These are phyloP conservation scores for Cladosporium sp. DNA, from an alignment of 2,329 filamentous ascomycete genomes.

Conservation along the genomic window DNA sequence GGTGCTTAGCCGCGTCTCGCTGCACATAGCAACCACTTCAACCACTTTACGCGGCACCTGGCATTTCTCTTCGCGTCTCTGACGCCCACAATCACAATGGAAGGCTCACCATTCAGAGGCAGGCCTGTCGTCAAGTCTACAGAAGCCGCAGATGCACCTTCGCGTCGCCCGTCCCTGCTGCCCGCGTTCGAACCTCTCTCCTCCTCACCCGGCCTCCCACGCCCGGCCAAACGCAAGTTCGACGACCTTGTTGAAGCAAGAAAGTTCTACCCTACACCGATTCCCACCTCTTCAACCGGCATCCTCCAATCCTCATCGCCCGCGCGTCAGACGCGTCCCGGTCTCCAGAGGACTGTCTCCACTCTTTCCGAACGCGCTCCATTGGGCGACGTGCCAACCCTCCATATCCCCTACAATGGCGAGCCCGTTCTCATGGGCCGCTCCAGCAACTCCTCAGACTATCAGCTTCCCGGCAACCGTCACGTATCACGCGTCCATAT, in stretches of 20 bases:
- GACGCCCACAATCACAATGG: constrained; percentile 23
- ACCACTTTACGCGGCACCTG: constrained; percentile 11
- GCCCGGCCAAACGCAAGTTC: constrained; percentile 63
- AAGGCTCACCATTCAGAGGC: constrained; percentile 16
- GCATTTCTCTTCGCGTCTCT: constrained; percentile 19
- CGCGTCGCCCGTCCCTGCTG: constrained; percentile 58
- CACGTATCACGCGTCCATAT: constrained; percentile 92
- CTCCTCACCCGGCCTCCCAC: constrained; percentile 69
- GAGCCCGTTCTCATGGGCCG: constrained; percentile 83
- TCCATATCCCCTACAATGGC: constrained; percentile 77
- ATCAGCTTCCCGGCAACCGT: constrained; percentile 87
- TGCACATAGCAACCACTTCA: constrained; percentile 13
- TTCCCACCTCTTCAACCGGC: constrained; percentile 90
- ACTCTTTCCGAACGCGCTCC: constrained; percentile 74
- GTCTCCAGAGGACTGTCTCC: constrained; percentile 58
- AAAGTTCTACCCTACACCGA: constrained; percentile 82
- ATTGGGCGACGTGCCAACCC: constrained; percentile 74
- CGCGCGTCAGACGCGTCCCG: constrained; percentile 46
- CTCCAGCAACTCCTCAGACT: constrained; percentile 92
- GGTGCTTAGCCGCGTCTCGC: constrained; percentile 6
- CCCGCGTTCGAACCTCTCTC: constrained; percentile 76
- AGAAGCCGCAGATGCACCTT: constrained; percentile 14
- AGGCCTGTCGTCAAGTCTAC: constrained; percentile 10
- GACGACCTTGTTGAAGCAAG: constrained; percentile 45
- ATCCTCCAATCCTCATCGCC: constrained; percentile 80